A percentile compares a stretch with the other conserved stretches of the same genome.
Evolutionary conservation across 495 filamentous ascomycete species (phyloP).

Genomic region (Corynascus novoguineensis): DNA sequence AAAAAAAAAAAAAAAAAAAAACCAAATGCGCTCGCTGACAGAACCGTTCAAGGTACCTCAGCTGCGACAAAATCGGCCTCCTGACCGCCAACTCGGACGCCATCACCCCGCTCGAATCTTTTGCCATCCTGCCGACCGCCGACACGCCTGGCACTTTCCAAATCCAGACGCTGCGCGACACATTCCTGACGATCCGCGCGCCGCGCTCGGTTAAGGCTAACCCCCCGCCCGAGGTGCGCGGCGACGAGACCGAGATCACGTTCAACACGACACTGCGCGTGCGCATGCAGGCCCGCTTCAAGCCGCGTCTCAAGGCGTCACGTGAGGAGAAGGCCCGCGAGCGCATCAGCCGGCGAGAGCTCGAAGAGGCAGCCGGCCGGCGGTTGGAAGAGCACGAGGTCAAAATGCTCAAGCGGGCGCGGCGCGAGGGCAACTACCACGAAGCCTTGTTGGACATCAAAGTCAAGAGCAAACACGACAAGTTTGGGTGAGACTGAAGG

Average conservation of each 20-base stretch:
- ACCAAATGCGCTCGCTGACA: background rate
- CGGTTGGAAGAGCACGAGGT: conserved; percentile 81
- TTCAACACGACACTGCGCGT: conserved; percentile 76
- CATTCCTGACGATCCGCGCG: conserved; percentile 53
- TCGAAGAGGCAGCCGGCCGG: conserved; percentile 76
- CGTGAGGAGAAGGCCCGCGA: conserved; percentile 76
- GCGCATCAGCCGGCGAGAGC: conserved; percentile 80
- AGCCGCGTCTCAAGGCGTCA: conserved; percentile 68
- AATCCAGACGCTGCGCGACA: conserved; percentile 59
- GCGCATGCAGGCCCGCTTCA: conserved; percentile 88
- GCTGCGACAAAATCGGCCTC: conserved; percentile 76
- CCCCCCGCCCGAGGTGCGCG: conserved; percentile 60
- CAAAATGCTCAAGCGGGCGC: conserved; percentile 70
- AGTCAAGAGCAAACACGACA: conserved; percentile 95
- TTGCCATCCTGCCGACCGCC: conserved; percentile 58
- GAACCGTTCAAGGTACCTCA: conserved; percentile 52
- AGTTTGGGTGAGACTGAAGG: conserved; percentile 55
- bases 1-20: too few species aligned
- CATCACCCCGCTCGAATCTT: conserved; percentile 75
- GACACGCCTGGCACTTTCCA: conserved; percentile 62
- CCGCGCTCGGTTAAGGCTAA: conserved; percentile 37
- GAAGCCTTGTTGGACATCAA: conserved; percentile 83
- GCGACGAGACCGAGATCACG: conserved; percentile 64
- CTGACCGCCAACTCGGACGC: conserved; percentile 73
- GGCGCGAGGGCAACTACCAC: conserved; percentile 84